Conservation (phyloP, 176 grass and related monocot genomes). For the Cocos nucifera region DNA sequence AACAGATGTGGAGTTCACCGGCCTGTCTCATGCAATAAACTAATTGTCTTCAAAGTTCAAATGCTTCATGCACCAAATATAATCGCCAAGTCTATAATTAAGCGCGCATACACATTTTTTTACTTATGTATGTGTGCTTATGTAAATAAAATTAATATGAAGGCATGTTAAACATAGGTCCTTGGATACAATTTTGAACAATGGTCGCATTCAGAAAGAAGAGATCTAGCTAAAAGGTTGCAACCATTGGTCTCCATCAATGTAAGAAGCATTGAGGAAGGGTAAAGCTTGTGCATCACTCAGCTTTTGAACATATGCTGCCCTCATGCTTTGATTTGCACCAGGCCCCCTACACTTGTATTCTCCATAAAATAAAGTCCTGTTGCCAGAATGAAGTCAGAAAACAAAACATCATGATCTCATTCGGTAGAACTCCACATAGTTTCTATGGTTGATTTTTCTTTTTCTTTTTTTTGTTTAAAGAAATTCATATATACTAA, state of each 20-base stretch:
- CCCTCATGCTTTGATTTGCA: conserved; percentile 47
- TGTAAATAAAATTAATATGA: background rate
- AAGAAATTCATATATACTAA: too few species aligned
- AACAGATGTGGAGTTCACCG: too few species aligned
- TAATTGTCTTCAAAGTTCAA: too few species aligned
- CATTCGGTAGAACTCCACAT: background rate
- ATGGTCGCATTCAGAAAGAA: too few species aligned
- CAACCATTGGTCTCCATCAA: conserved; percentile 69
- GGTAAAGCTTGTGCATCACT: conserved; percentile 57
- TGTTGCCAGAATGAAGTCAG: conserved; percentile 9
- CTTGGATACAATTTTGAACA: background rate
- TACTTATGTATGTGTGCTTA: too few species aligned
- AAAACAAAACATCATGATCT: conserved; percentile 10
- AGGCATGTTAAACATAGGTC: background rate
- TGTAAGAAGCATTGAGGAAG: conserved; percentile 61
- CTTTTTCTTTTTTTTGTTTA: too few species aligned
- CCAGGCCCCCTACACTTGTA: conserved; percentile 66
- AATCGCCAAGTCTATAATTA: too few species aligned
- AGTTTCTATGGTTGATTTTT: too few species aligned
- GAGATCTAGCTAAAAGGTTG: conserved; percentile 28
- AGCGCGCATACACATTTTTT: too few species aligned
- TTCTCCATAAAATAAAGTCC: conserved; percentile 75
- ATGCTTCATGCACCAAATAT: too few species aligned
- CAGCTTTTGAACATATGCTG: conserved; percentile 40
- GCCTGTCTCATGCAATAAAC: too few species aligned